Evolutionary conservation across 129 eudicot species (phyloP).

Genomic region (Escallonia rubra): DNA sequence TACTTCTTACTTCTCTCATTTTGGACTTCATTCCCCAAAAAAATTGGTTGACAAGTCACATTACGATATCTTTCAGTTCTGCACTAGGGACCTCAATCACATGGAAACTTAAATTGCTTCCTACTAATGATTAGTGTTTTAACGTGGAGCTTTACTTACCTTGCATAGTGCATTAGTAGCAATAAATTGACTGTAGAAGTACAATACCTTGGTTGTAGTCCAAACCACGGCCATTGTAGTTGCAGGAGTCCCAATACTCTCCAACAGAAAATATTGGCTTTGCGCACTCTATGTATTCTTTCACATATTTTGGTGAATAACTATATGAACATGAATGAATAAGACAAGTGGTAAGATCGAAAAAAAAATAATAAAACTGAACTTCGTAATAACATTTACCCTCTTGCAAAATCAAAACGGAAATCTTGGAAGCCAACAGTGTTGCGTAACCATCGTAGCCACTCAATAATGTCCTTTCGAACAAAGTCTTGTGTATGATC

Average conservation of each 20-base stretch:
- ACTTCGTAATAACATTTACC: slow-evolving; percentile 31
- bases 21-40: no score
- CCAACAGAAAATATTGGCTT: slow-evolving; percentile 79
- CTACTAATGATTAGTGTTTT: not conserved
- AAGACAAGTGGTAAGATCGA: slow-evolving; percentile 3
- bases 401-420: slow-evolving; percentile 81
- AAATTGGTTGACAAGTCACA: no score
- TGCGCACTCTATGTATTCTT: slow-evolving; percentile 68
- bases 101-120: not conserved
- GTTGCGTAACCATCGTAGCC: slow-evolving; percentile 73
- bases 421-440: slow-evolving; percentile 90
- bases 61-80: no score
- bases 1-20: no score
- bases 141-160: not conserved
- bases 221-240: slow-evolving; percentile 55
- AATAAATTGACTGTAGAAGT: not conserved
- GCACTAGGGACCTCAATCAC: no score
- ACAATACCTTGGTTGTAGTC: slow-evolving; percentile 83
- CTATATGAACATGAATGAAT: slow-evolving; percentile 23
- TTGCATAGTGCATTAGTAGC: not conserved
- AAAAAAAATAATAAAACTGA: not conserved
- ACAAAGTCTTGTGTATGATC: slow-evolving; percentile 81
- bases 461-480: slow-evolving; percentile 60
- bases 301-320: slow-evolving; percentile 75
- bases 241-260: slow-evolving; percentile 91